These are phyloP conservation scores for Annulohypoxylon stygium DNA, from an alignment of 495 filamentous ascomycete species.

Conservation along the genomic window DNA sequence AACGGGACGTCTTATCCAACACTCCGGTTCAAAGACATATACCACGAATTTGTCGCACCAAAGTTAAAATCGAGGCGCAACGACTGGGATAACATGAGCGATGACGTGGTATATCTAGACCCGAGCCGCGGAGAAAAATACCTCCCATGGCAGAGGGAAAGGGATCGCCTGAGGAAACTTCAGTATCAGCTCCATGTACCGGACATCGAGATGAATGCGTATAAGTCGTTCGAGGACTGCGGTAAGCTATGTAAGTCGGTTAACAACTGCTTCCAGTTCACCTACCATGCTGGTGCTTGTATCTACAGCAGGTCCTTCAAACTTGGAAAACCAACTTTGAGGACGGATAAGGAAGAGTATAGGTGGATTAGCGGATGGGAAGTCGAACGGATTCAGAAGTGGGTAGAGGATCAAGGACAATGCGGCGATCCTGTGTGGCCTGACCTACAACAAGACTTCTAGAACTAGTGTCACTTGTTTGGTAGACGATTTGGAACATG, in stretches of 20 bases:
- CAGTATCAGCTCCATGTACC: conserved; percentile 42
- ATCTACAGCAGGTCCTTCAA: conserved; percentile 46
- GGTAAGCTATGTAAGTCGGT: conserved; percentile 57
- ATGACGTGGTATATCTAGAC: conserved; percentile 58
- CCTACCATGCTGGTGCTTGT: conserved; percentile 53
- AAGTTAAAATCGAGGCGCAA: conserved; percentile 51
- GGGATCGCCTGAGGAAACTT: conserved; percentile 49
- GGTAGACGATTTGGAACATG: not conserved
- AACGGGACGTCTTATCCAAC: conserved; percentile 32
- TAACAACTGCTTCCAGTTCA: conserved; percentile 56
- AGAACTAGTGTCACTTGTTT: not conserved
- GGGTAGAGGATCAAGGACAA: conserved; percentile 45
- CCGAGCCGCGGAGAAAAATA: conserved; percentile 33
- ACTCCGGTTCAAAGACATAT: conserved; percentile 62
- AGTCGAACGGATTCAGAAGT: conserved; percentile 52
- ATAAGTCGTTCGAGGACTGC: conserved; percentile 59
- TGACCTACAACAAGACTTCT: conserved; percentile 24
- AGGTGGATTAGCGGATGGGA: conserved; percentile 56
- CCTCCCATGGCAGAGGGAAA: conserved; percentile 46
- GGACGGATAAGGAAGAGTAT: conserved; percentile 29
- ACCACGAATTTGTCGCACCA: conserved; percentile 56
- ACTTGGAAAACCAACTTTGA: conserved; percentile 52
- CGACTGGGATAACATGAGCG: conserved; percentile 65
- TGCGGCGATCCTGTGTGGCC: conserved; percentile 55
- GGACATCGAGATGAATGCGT: conserved; percentile 54